Percentiles rank a stretch among this genome's conserved stretches.
Evolutionary conservation across 441 rosid genomes (phyloP).

Genomic region (Cnidoscolus chayamansa): DNA sequence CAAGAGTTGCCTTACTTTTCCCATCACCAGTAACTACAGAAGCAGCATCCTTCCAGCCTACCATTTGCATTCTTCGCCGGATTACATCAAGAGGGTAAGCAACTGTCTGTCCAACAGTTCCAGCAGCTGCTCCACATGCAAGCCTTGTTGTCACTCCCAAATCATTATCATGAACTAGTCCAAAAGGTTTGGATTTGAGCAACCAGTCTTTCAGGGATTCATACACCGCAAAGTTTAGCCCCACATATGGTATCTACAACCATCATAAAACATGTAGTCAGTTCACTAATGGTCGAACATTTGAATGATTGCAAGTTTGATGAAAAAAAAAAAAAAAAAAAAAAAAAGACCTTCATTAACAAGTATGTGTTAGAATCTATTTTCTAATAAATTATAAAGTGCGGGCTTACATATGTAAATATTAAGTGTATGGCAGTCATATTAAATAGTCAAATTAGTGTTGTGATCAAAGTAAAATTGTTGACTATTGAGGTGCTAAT

Average conservation of each 20-base stretch:
- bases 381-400: too few species aligned
- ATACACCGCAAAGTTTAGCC: constrained; percentile 87
- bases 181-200: constrained; percentile 53
- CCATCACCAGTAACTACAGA: constrained; percentile 75
- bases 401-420: too few species aligned
- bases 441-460: too few species aligned
- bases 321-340: neutral
- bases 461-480: too few species aligned
- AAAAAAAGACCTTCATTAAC: neutral
- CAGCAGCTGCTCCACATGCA: constrained; percentile 88
- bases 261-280: constrained; percentile 5
- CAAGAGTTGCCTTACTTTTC: constrained; percentile 43
- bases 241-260: constrained; percentile 84
- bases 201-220: constrained; percentile 87
- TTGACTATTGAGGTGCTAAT: too few species aligned
- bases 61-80: constrained; percentile 97
- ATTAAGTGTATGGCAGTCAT: too few species aligned
- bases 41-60: constrained; percentile 87
- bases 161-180: constrained; percentile 61
- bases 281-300: neutral
- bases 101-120: constrained; percentile 87
- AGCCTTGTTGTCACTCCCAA: constrained; percentile 73
- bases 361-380: neutral
- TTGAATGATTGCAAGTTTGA: neutral
- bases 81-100: constrained; percentile 95